Evolutionary conservation across 1,284 basidiomycete species (phyloP), one percentile per base, ranked within the genome.

Genomic region (Melampsora larici-populina): DNA sequence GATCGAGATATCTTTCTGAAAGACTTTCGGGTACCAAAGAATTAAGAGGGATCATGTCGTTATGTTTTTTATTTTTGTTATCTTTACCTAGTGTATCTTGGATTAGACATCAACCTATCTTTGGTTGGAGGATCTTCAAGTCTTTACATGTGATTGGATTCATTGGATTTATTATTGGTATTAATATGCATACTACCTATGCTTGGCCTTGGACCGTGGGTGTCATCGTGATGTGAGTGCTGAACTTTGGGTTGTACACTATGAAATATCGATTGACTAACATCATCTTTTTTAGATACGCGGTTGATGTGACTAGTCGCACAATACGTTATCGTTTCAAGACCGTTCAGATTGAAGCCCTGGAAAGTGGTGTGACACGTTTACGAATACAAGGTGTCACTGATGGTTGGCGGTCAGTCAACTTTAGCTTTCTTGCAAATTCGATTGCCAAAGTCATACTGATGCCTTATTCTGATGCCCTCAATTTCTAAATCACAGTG

Each of bases 121-220:
- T 67, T 67, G 65, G 65, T 43, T 67, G 65, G 65, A 67, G 24
- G 36, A 36, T 67, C 8, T 67, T 67, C 43, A 67, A 67, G 24
- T 33, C 26, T 67, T 67, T 33, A 33, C 65, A 67, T 67, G 31
- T 67, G 26, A n/a, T 67, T 40, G 65, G 65, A 21, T 67, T 67
- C 40, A 43, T 67, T 17, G 65, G 65, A 33, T 43, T 67, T 8
- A 43, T 67, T 4, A 67, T 67, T 18, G 31, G 24, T 2, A 40
- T 67, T 9, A 67, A 67, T 67, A 40, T 40, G 31, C 65, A 67
- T 43, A 67, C 65, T n/a, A 36, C 40, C 21, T 43, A 67, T 40
- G 65, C 65, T 67, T 40, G 33, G 31, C 36, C 11, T 40, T 43
- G 31, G 29, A 67, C 65, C 8, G 21, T 36, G 29, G 62, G 26